Base-by-base conservation (phyloP, 2,329 filamentous ascomycete species). In the Pseudogymnoascus destructans region DNA sequence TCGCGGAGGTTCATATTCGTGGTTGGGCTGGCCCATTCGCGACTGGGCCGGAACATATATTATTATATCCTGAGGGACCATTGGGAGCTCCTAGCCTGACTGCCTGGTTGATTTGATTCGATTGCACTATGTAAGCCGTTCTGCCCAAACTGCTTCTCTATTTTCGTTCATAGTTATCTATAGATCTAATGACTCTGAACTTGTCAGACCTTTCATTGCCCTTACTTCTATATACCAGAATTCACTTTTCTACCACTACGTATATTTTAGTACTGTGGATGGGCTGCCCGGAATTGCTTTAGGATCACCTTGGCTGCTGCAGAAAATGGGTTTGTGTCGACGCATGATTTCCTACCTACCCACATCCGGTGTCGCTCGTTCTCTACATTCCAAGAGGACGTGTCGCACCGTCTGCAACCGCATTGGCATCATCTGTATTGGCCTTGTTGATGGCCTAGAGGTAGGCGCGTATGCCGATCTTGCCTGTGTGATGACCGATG, bases 401-500 rank as follows among this genome's bases (percentile, higher is more conserved):
- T 70, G 64, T 19, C 60, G 42, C 42, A 23, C 42, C 8, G 42
- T 52, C 42, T 52, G 42, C 17, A 17, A n/a, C 42, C 2, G 63
- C 55, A 70, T 63, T 13, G 64, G 69, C 61, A 69, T 63, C 19
- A 57, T 67, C 61, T 33, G 65, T 67, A 27, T 69, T 65, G 27
- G 67, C 64, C 58, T 66, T 66, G 58, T 69, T 64, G 55, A 69
- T 69, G 49, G 54, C 35, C 56, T 69, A 61, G 61, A 69, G 66
- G 59, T 69, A 70, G 1, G 59, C 63, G 10, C 62, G 61, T 11
- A n/a, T 66, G 59, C 64, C 58, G 40, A 68, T 68, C 62, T 67
- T 68, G 36, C 63, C 64, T 35, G 57, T 57, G 61, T 66, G 55
- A 68, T 64, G 6, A 63, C 60, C 4, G 64, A 67, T 38, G 11